phyloP scores from a whole-genome alignment of 1,284 basidiomycete species.

The Pseudozyma flocculosa region DNA sequence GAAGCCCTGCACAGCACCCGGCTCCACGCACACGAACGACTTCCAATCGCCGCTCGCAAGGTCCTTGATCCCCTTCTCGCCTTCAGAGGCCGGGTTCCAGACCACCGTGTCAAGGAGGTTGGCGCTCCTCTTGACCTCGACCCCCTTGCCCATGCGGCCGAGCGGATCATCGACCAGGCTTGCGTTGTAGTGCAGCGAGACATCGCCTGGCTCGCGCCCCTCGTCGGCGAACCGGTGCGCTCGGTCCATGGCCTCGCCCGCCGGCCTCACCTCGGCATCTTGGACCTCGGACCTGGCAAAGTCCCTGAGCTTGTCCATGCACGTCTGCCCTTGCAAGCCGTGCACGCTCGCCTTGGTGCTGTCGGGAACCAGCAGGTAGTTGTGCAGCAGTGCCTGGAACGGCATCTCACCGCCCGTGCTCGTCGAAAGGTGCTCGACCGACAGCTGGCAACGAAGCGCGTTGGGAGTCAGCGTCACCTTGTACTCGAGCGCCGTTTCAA shows the following conservation, averaged over 20 bases:
- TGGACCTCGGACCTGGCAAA: slow-evolving; percentile 16
- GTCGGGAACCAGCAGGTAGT: slow-evolving; percentile 51
- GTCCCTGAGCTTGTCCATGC: slow-evolving; percentile 39
- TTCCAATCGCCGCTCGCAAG: slow-evolving; percentile 56
- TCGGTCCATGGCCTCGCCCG: slow-evolving; percentile 32
- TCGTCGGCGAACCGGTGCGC: slow-evolving; percentile 33
- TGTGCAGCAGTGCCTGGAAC: slow-evolving; percentile 60
- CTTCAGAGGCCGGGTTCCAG: slow-evolving; percentile 59
- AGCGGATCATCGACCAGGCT: slow-evolving; percentile 17
- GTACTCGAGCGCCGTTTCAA: slow-evolving; percentile 25
- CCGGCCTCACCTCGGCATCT: slow-evolving; percentile 15
- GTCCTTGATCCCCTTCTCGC: slow-evolving; percentile 54
- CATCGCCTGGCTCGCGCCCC: slow-evolving; percentile 8
- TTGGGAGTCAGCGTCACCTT: slow-evolving; percentile 32
- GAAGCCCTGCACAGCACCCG: slow-evolving; percentile 53
- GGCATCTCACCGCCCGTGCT: slow-evolving; percentile 33
- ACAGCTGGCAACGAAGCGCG: slow-evolving; percentile 46
- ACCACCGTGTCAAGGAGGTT: slow-evolving; percentile 45
- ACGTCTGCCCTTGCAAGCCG: slow-evolving; percentile 33
- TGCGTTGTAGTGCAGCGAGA: slow-evolving; percentile 32
- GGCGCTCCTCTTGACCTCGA: slow-evolving; percentile 29
- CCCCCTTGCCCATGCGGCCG: slow-evolving; percentile 28
- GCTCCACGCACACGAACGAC: slow-evolving; percentile 59
- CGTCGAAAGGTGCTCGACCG: slow-evolving; percentile 38
- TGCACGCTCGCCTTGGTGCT: slow-evolving; percentile 28